Evolutionary conservation across 306 rosid genomes (phyloP), one percentile per base, ranked within the genome.

Genomic region (Quercus dentata): DNA sequence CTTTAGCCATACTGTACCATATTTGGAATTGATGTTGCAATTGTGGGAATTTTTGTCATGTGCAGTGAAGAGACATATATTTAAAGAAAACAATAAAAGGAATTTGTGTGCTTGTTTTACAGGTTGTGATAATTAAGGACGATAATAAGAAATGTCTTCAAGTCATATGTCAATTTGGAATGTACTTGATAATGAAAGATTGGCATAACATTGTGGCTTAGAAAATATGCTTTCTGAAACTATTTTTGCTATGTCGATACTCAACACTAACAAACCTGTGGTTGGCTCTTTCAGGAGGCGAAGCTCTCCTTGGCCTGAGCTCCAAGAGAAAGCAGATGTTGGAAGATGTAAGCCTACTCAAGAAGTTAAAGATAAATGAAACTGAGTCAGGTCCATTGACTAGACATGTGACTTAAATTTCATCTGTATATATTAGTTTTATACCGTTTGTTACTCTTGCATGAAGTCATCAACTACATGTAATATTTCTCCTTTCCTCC

Each of bases 331-430:
- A 91, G 74, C 87, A 84, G 14, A 21, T 69, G 49, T 69, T 54
- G 52, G 94, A 91, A 78, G 91, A 84, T 79, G 59, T 86, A 56
- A 86, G 74, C 76, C 81, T 72, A 54, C 80, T 87, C 69, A 91
- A 94, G 87, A 94, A 86, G 86, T 84, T 90, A 21, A 94, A 86
- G 83, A 88, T 86, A 55, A 83, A 86, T 41, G 97, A 91, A 41
- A 87, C 82, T 17, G 81, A 78, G 69, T 58, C 89, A 82, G 97
- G 94, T 81, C 86, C 33, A 7, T 75, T 21, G 46, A 27, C 74
- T n/a, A 5, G 49, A 25, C 27, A 1, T 9, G 72, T 10, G 0
- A 67, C 6, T 67, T 67, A n/a, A 30, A 17, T 7, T 33, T 65
- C 14, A 31, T 63, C 69, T 25, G 10, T 14, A 6, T 35, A 46